phyloP scores from a whole-genome alignment of 2,329 filamentous ascomycete species.

The Penicillium sp. region DNA sequence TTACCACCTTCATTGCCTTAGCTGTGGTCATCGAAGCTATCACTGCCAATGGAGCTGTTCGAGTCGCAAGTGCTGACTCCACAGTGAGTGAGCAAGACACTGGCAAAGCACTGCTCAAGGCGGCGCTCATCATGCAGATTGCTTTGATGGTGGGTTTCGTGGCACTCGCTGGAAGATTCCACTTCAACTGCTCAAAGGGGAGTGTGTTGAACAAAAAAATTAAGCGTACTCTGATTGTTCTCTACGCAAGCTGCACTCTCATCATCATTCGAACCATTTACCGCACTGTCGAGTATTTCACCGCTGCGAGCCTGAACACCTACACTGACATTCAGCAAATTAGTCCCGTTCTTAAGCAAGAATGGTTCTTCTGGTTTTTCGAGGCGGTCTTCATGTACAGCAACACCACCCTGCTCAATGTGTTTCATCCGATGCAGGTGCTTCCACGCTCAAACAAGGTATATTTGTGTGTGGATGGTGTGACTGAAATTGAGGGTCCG shows the following conservation, averaged over 20 bases:
- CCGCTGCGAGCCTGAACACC: constrained; percentile 30
- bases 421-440: constrained; percentile 51
- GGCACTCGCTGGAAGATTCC: constrained; percentile 46
- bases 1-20: constrained; percentile 57
- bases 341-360: constrained; percentile 39
- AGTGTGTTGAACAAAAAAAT: constrained; percentile 47
- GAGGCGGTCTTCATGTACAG: constrained; percentile 53
- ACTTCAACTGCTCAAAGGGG: constrained; percentile 41
- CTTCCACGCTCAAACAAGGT: constrained; percentile 51
- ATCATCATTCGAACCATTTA: constrained; percentile 45
- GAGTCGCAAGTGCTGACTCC: constrained; percentile 42
- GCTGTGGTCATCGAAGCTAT: constrained; percentile 50
- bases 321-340: constrained; percentile 36
- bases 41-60: constrained; percentile 52
- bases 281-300: constrained; percentile 52
- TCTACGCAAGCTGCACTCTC: constrained; percentile 50
- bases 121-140: constrained; percentile 52
- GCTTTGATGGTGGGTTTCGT: constrained; percentile 51
- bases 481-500: constrained; percentile 52
- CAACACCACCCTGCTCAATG: constrained; percentile 52
- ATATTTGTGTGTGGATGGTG: constrained; percentile 52
- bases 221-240: constrained; percentile 39
- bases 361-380: constrained; percentile 56
- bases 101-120: constrained; percentile 49
- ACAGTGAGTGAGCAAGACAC: constrained; percentile 37